Evolutionary conservation across 148 eudicot species (phyloP), one percentile per base, ranked within the genome.

Genomic region (Linanthus parryae): DNA sequence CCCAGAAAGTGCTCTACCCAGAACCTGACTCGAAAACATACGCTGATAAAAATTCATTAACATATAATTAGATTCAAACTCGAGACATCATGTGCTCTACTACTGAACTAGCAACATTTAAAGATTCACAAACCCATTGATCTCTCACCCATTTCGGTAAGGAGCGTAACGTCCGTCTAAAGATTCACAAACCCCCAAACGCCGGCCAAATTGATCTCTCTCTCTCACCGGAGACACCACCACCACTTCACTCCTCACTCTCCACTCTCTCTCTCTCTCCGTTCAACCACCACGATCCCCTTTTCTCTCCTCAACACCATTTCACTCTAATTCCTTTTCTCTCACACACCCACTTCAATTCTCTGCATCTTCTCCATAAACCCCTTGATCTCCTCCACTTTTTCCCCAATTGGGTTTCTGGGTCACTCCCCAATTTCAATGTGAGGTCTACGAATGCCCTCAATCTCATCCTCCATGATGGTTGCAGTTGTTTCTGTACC

Each of bases 101-200:
- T 3, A 38, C 17, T 38, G 3, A 36, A 51, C 35, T 35, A 2
- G 16, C 19, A 41, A 9, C 27, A 26, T 4, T 26, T 10, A 14
- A 21, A 61, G 6, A 30, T 9, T 42, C 34, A 18, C 20, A 44
- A 41, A 51, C 1, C 18, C 8, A 11, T 37, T 43, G 56, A 54
- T n/a, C n/a, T n/a, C n/a, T n/a, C n/a, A n/a, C n/a, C n/a, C n/a
- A 29, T 59, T 28, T 68, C 44, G 64, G 62, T 36, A 52, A 43
- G 56, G 59, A 68, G 61, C 81, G 74, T 76, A 83, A 79, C 80
- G 85, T 71, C 72, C 66, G 29, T 71, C 77, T 80, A 73, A 76
- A 65, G 78, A 52, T 70, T 64, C 76, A 76, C 73, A 67, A 60
- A 63, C 68, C 66, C 78, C 78, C 77, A 69, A 64, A 65, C 72